Evolutionary conservation across 208 protist species (phyloP).

Genomic region (Leishmania major): DNA sequence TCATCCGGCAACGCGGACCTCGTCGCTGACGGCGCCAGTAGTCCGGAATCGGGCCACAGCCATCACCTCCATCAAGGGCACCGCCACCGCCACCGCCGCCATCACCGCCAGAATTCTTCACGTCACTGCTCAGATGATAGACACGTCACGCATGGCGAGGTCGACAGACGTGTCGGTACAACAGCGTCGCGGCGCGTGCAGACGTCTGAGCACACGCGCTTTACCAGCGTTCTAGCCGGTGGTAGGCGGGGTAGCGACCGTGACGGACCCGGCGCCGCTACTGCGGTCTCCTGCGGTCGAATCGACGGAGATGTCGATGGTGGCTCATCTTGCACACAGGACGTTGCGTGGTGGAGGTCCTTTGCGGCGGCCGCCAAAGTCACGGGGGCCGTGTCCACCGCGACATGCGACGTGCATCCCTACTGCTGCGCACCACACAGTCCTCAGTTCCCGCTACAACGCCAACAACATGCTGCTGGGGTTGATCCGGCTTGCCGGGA

Average conservation of each 20-base stretch:
- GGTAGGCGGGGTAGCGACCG: not conserved
- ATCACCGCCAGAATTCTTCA: not conserved
- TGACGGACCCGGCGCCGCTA: not conserved
- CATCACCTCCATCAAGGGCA: not conserved
- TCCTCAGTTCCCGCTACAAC: not conserved
- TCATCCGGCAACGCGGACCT: not conserved
- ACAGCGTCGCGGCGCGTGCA: conserved; percentile 14
- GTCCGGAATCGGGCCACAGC: not conserved
- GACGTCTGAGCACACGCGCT: conserved; percentile 26
- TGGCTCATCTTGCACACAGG: not conserved
- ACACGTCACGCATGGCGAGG: not conserved
- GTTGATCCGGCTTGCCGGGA: not conserved
- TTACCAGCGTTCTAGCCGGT: conserved; percentile 19
- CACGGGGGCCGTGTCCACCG: not conserved
- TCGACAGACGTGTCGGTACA: too few relatives aligned
- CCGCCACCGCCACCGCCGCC: not conserved
- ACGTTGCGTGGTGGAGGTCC: conserved; percentile 6
- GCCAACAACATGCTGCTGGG: not conserved
- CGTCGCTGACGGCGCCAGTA: not conserved
- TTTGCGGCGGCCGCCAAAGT: not conserved
- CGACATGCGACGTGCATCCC: not conserved
- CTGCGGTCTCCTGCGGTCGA: not conserved
- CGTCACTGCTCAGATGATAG: not conserved
- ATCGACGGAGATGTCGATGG: not conserved
- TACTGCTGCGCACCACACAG: conserved; percentile 1